A percentile compares a stretch with the other conserved stretches of the same genome.
Evolutionary conservation across 2,329 filamentous ascomycete genomes (phyloP).

Genomic region (Diaporthe ampelina): DNA sequence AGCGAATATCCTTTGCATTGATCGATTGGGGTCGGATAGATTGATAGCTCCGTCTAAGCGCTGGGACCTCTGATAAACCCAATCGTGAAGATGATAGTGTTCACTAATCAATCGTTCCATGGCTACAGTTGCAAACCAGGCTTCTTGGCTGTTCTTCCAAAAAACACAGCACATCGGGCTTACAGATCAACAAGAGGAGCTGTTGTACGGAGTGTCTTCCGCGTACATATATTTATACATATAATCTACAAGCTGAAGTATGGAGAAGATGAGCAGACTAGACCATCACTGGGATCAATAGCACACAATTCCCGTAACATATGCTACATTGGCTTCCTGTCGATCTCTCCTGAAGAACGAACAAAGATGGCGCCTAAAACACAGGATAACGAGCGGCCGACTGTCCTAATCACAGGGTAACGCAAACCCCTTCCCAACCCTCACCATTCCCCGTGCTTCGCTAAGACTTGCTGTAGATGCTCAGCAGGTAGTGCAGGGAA

Average conservation of each 20-base stretch:
- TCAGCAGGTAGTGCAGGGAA: slow-evolving; percentile 41
- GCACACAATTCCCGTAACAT: background rate
- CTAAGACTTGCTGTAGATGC: slow-evolving; percentile 23
- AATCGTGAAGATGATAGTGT: background rate
- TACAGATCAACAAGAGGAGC: too few relatives aligned
- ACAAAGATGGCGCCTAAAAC: background rate
- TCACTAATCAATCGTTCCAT: background rate
- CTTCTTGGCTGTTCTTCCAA: too few relatives aligned
- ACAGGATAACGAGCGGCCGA: background rate
- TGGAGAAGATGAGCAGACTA: too few relatives aligned
- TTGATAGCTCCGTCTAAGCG: background rate
- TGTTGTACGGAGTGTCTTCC: too few relatives aligned
- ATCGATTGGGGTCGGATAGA: background rate
- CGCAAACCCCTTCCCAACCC: background rate
- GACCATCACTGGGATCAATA: background rate
- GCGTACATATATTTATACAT: too few relatives aligned
- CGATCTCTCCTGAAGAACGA: background rate
- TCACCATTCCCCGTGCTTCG: background rate
- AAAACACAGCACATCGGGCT: too few relatives aligned
- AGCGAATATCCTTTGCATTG: background rate
- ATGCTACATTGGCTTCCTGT: background rate
- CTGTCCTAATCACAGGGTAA: background rate
- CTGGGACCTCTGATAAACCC: background rate
- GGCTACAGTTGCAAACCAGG: background rate
- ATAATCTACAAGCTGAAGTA: too few relatives aligned